Base-by-base conservation (phyloP, 1,284 basidiomycete species). In the Irpex sp. region DNA sequence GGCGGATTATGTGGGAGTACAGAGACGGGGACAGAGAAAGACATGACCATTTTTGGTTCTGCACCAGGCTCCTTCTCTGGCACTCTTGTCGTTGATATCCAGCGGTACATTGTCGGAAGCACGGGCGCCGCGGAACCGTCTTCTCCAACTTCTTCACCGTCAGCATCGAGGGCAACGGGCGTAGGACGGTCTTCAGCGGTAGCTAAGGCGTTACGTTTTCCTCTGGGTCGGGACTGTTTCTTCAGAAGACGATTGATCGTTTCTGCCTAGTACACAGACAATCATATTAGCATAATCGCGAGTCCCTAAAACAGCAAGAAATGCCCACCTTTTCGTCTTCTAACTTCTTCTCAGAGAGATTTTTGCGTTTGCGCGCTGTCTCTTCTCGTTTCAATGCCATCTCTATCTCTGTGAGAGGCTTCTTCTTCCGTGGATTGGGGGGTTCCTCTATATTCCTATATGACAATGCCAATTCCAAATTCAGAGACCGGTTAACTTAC, bases 181-280 rank as follows among this genome's bases (percentile, higher is more conserved):
- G 77, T 75, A 0, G 75, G 76, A 21, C 76, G 77, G 59, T 82
- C 82, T 61, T 83, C 83, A 0, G 80, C 76, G 5, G 79, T 81
- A 7, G 77, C 75, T 63, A 80, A 70, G 1, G 80, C 83, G 51
- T 83, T 85, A 8, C 89, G 83, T 68, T 87, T 90, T 61, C 81
- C 83, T 61, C 86, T 82, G 1, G 89, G 83, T 33, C 89, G 84
- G 6, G 89, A 88, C 71, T 94, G 91, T 71, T 95, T 95, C 74
- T 94, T 94, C 36, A 96, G 84, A 2, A 97, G 82, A 17, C 93
- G 88, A 70, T 96, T 96, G 75, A 97, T 97, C 0, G 94, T 94
- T 73, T 94, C 92, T 49, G 82, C 86, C 89, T 92, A 67, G 26
- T 17, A 47, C 46, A 63, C 19, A 51, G 17, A 39, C n/a, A 17